Percentiles rank a stretch among this genome's conserved stretches.
Conservation (phyloP, 2,329 filamentous ascomycete species). For the Teratosphaeria nubilosa region DNA sequence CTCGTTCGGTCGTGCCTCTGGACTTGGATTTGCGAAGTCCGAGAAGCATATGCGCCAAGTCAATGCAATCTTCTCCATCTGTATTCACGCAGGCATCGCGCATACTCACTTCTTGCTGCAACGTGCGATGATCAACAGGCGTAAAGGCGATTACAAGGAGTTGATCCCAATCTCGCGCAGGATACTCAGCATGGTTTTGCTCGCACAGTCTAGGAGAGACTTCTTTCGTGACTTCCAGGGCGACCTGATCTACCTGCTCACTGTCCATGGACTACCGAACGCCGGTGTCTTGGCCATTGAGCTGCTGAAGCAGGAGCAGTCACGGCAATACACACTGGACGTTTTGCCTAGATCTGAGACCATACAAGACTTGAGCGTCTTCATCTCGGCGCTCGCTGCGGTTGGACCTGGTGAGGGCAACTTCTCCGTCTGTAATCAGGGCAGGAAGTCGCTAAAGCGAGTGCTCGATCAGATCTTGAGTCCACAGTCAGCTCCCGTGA, state of each 20-base stretch:
- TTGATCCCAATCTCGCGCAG: slow-evolving; percentile 29
- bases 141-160: slow-evolving; percentile 22
- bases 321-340: slow-evolving; percentile 20
- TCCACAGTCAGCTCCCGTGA: slow-evolving; percentile 7
- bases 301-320: slow-evolving; percentile 33
- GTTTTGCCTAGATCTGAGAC: slow-evolving; percentile 34
- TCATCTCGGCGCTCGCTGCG: slow-evolving; percentile 31
- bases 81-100: slow-evolving; percentile 31
- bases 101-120: slow-evolving; percentile 52
- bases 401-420: slow-evolving; percentile 31
- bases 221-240: slow-evolving; percentile 34
- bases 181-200: slow-evolving; percentile 29
- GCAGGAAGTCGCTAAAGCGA: slow-evolving; percentile 30
- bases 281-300: slow-evolving; percentile 35
- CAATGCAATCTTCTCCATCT: slow-evolving; percentile 36
- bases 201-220: slow-evolving; percentile 29
- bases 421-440: slow-evolving; percentile 33
- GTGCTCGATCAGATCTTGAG: slow-evolving; percentile 35
- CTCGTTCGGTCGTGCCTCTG: not conserved
- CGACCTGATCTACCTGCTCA: slow-evolving; percentile 30
- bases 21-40: slow-evolving; percentile 1
- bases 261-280: slow-evolving; percentile 31
- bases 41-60: slow-evolving; percentile 19
- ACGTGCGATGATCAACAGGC: slow-evolving; percentile 42
- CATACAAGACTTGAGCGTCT: slow-evolving; percentile 37